A percentile compares a stretch with the other conserved stretches of the same genome.
Conservation (phyloP, 345 rosid species). For the Aquilaria yunnanensis region DNA sequence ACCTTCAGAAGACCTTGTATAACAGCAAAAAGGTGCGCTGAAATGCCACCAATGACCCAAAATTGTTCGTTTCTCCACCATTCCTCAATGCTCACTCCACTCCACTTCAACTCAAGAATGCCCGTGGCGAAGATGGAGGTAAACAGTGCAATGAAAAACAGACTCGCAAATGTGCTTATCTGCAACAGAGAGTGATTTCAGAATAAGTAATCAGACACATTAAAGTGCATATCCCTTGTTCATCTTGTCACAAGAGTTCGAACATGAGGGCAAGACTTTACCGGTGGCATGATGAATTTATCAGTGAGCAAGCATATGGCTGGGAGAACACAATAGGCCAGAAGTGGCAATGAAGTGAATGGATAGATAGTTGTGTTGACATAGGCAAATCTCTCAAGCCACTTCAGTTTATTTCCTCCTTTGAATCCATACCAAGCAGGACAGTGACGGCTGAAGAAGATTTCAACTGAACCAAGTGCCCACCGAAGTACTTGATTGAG, state of each 20-base stretch:
- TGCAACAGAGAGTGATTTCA: conserved; percentile 22
- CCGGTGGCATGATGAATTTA: conserved; percentile 98
- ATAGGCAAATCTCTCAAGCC: conserved; percentile 92
- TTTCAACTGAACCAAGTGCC: conserved; percentile 99
- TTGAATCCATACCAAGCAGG: conserved; percentile 88
- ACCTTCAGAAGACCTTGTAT: conserved; percentile 83
- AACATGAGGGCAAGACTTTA: conserved; percentile 12
- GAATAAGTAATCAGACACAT: neutral
- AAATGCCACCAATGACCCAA: conserved; percentile 96
- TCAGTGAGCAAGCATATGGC: conserved; percentile 94
- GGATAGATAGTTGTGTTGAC: conserved; percentile 93
- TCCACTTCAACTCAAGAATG: conserved; percentile 89
- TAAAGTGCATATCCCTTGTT: neutral
- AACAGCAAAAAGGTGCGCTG: conserved; percentile 92
- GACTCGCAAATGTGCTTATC: conserved; percentile 95
- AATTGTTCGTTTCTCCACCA: conserved; percentile 99
- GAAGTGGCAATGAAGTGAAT: conserved; percentile 85
- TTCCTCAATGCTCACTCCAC: conserved; percentile 97
- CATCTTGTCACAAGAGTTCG: neutral
- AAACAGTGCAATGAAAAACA: conserved; percentile 82
- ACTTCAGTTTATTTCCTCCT: conserved; percentile 75
- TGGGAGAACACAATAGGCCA: conserved; percentile 89
- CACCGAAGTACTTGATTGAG: conserved; percentile 96
- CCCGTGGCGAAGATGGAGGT: conserved; percentile 77
- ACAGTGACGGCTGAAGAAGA: conserved; percentile 93